Evolutionary conservation across 2,329 filamentous ascomycete species (phyloP).

Genomic region (Ophiostoma piceae): DNA sequence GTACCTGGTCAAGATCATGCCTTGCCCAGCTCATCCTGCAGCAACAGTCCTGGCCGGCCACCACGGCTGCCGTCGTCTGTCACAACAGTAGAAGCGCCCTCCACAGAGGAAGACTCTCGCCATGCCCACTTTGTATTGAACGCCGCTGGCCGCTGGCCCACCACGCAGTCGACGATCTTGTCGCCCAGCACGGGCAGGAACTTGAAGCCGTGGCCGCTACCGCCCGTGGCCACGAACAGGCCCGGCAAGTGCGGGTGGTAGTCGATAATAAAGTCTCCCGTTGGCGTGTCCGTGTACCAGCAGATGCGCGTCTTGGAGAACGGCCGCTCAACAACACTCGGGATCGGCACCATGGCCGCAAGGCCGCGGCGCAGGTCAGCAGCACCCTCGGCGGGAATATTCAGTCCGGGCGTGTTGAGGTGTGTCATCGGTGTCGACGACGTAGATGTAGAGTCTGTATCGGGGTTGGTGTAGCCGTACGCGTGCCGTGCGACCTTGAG

Average conservation of each 20-base stretch:
- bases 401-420: conserved; percentile 43
- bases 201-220: conserved; percentile 63
- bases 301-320: conserved; percentile 61
- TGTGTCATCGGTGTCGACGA: conserved; percentile 43
- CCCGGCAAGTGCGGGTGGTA: conserved; percentile 59
- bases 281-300: conserved; percentile 71
- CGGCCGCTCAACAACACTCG: conserved; percentile 51
- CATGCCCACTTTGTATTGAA: conserved; percentile 58
- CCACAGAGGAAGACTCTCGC: conserved; percentile 45
- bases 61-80: conserved; percentile 53
- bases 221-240: conserved; percentile 58
- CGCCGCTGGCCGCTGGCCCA: conserved; percentile 42
- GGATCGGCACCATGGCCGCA: conserved; percentile 53
- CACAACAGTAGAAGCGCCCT: conserved; percentile 36
- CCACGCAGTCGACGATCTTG: conserved; percentile 53
- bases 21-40: conserved; percentile 42
- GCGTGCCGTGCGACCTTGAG: conserved; percentile 67
- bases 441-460: conserved; percentile 24
- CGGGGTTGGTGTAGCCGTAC: conserved; percentile 60
- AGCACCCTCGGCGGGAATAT: conserved; percentile 57
- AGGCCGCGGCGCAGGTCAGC: conserved; percentile 57
- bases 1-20: not conserved
- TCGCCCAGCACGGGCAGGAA: conserved; percentile 63
- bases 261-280: conserved; percentile 65
- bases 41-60: conserved; percentile 42